phyloP scores from a whole-genome alignment of 768 basidiomycete genomes.

The Tylopilus subfusipes region DNA sequence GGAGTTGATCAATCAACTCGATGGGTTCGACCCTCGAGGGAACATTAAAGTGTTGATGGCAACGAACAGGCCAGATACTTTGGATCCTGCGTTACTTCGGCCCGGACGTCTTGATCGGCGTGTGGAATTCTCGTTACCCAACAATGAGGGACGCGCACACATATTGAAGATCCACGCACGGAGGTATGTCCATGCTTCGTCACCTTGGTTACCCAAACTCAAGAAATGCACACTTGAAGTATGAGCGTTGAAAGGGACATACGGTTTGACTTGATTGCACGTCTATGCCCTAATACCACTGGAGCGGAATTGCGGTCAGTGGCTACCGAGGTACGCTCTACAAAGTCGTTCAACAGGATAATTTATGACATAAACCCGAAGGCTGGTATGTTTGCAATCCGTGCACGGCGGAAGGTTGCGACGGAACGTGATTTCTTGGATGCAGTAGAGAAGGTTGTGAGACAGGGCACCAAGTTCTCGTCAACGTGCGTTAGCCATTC shows the following conservation, averaged over 20 bases:
- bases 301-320: slow-evolving; percentile 98
- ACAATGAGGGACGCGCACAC: slow-evolving; percentile 94
- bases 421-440: slow-evolving; percentile 97
- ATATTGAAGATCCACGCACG: slow-evolving; percentile 96
- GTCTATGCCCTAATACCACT: slow-evolving; percentile 96
- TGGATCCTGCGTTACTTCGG: slow-evolving; percentile 93
- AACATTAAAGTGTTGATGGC: slow-evolving; percentile 99
- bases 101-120: slow-evolving; percentile 95
- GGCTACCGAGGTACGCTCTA: slow-evolving; percentile 75
- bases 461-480: slow-evolving; percentile 97
- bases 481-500: slow-evolving; percentile 68
- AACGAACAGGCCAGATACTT: slow-evolving; percentile 97
- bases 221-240: slow-evolving; percentile 38
- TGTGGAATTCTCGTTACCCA: slow-evolving; percentile 94
- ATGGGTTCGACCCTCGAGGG: slow-evolving; percentile 98
- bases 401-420: slow-evolving; percentile 92
- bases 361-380: slow-evolving; percentile 63
- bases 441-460: slow-evolving; percentile 96
- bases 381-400: slow-evolving; percentile 99
- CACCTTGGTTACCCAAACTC: not conserved
- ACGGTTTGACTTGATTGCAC: slow-evolving; percentile 94
- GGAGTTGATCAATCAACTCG: slow-evolving; percentile 97
- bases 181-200: slow-evolving; percentile 50
- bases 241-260: slow-evolving; percentile 98
- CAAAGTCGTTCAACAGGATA: slow-evolving; percentile 46